Conservation (phyloP, 1,139 yeast genomes). For the Schizosaccharomyces versatilis region DNA sequence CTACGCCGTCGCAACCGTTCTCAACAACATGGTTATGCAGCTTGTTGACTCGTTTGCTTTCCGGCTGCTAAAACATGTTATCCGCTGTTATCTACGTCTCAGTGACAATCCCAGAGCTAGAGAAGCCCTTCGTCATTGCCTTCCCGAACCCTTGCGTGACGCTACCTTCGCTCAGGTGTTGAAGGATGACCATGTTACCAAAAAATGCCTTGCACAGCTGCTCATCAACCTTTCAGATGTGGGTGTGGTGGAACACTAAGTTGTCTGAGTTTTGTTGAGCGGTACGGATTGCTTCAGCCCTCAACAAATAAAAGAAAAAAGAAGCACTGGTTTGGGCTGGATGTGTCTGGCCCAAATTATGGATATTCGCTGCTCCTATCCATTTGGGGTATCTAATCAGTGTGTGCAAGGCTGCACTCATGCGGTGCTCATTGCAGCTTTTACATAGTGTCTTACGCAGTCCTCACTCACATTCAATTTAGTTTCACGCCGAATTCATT, state of each 20-base stretch:
- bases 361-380: too few species aligned
- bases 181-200: slow-evolving; percentile 73
- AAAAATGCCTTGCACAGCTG: slow-evolving; percentile 66
- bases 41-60: slow-evolving; percentile 49
- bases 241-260: neutral
- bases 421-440: too few species aligned
- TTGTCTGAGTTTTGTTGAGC: neutral
- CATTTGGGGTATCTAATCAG: too few species aligned
- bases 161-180: slow-evolving; percentile 68
- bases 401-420: too few species aligned
- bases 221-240: slow-evolving; percentile 38
- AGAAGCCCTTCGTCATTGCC: slow-evolving; percentile 57
- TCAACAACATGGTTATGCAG: slow-evolving; percentile 76
- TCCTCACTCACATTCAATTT: too few species aligned
- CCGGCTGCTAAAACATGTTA: slow-evolving; percentile 74
- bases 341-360: too few species aligned
- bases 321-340: too few species aligned
- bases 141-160: slow-evolving; percentile 74
- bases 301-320: too few species aligned
- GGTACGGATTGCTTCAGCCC: too few species aligned
- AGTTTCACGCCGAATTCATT: too few species aligned
- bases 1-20: slow-evolving; percentile 77
- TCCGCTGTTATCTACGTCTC: slow-evolving; percentile 73
- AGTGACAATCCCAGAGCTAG: slow-evolving; percentile 83
- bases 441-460: too few species aligned